These are phyloP conservation scores for Parastagonospora avenae DNA, from an alignment of 2,329 filamentous ascomycete species.

Conservation along the genomic window DNA sequence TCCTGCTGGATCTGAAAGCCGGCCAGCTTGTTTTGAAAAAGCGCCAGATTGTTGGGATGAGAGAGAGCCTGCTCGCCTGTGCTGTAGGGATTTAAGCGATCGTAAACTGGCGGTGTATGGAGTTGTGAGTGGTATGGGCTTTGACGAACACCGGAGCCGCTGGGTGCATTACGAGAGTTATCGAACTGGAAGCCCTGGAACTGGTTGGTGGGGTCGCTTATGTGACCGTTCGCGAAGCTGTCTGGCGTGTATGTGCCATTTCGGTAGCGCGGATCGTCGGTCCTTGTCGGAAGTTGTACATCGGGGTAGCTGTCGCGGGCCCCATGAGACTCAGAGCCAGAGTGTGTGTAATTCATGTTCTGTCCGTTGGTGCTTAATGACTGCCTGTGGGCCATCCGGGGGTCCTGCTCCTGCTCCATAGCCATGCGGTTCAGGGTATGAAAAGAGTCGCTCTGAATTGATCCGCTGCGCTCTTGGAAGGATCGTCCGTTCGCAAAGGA, in stretches of 20 bases:
- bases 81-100: slow-evolving; percentile 50
- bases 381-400: slow-evolving; percentile 38
- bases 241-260: slow-evolving; percentile 44
- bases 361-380: slow-evolving; percentile 40
- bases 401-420: slow-evolving; percentile 42
- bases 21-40: slow-evolving; percentile 57
- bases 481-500: slow-evolving; percentile 52
- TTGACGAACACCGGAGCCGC: slow-evolving; percentile 50
- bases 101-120: slow-evolving; percentile 52
- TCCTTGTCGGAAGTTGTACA: slow-evolving; percentile 20
- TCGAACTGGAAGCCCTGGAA: slow-evolving; percentile 49
- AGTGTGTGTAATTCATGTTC: slow-evolving; percentile 25
- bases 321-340: slow-evolving; percentile 26
- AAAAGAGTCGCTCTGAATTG: slow-evolving; percentile 46
- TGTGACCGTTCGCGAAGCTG: slow-evolving; percentile 38
- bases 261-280: slow-evolving; percentile 24
- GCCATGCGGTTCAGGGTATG: slow-evolving; percentile 42
- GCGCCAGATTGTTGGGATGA: slow-evolving; percentile 50
- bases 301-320: slow-evolving; percentile 33
- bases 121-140: slow-evolving; percentile 55
- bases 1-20: slow-evolving; percentile 53
- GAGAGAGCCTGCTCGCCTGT: slow-evolving; percentile 47
- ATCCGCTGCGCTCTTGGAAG: slow-evolving; percentile 47
- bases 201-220: slow-evolving; percentile 42
- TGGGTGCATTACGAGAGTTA: slow-evolving; percentile 49